Base-by-base conservation (phyloP, 2,329 filamentous ascomycete genomes). In the Ustulina deusta region DNA sequence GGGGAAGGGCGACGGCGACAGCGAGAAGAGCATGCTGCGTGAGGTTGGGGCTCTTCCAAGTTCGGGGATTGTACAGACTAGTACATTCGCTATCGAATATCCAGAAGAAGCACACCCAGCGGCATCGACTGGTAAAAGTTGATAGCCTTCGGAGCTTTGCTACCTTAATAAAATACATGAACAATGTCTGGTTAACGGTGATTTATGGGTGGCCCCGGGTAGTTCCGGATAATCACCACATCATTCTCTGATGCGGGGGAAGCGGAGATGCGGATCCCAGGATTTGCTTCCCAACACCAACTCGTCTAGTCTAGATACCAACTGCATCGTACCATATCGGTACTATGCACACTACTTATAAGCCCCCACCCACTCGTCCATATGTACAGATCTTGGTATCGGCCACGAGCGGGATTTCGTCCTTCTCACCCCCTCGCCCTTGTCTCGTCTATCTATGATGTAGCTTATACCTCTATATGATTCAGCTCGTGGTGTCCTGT, bases 11-110 rank as follows among this genome's bases (percentile, higher is more conserved):
- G 59, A 69, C 38, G 51, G 40, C 20, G 64, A 58, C 9, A 67
- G 67, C 46, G 60, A 52, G 51, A 64, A 64, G 51, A 69, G 60
- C 56, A 69, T 63, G 27, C 55, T 63, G 13, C 6, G 13, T 32
- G 63, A 55, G 5, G 15, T 32, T 22, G 29, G 32, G 17, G 20
- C 13, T 17, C 40, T 64, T 25, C 61, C 67, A 2, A 42, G 7
- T 3, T 36, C 17, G 10, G 60, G 38, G 2, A 67, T 67, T 17
- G 32, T 67, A 25, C 67, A 69, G 36, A 67, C 56, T 4, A 67
- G 25, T 60, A 67, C 60, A 11, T 64, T 67, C n/a, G 56, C 60
- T 6, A 36, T 67, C 17, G 64, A 67, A 55, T 67, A 63, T 51
- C 60, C 56, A 15, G 63, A 69, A 40, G 66, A 65, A n/a, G 27